Conservation (phyloP, 192 early-diverging fungal genomes). For the Umbelopsis sp. region DNA sequence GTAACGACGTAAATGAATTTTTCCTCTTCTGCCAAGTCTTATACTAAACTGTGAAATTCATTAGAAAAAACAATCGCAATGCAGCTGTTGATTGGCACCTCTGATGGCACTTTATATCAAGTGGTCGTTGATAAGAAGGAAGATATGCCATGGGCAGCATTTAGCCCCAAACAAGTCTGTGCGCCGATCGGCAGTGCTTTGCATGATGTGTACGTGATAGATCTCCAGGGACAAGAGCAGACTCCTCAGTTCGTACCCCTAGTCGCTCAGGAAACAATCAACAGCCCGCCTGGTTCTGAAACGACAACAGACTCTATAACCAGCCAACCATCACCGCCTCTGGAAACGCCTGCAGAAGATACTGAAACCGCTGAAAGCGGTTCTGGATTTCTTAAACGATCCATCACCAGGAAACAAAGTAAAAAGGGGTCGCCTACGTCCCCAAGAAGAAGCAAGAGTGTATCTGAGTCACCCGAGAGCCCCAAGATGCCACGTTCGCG, state of each 20-base stretch:
- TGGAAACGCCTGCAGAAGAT: not conserved
- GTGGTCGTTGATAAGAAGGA: not conserved
- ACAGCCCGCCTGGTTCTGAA: too few species aligned
- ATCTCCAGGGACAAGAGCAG: slow-evolving; percentile 24
- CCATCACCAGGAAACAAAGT: slow-evolving; percentile 3
- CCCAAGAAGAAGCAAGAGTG: not conserved
- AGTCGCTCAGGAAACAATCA: not conserved
- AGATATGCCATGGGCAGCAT: not conserved
- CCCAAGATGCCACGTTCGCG: not conserved
- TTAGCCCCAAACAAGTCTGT: not conserved
- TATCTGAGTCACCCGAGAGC: not conserved
- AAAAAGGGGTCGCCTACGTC: not conserved
- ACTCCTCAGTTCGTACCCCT: not conserved
- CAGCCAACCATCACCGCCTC: not conserved
- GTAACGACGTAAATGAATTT: not conserved
- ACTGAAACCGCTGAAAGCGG: not conserved
- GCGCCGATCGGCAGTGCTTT: not conserved
- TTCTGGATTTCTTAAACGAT: slow-evolving; percentile 2
- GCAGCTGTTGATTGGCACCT: not conserved
- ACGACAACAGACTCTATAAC: not conserved
- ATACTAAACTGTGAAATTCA: too few species aligned
- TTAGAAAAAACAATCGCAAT: not conserved
- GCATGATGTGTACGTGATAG: slow-evolving; percentile 20
- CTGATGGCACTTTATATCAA: not conserved
- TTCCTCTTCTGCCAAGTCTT: too few species aligned